Base-by-base conservation (phyloP, 352 stramenopile genomes). In the Bremia lactucae region DNA sequence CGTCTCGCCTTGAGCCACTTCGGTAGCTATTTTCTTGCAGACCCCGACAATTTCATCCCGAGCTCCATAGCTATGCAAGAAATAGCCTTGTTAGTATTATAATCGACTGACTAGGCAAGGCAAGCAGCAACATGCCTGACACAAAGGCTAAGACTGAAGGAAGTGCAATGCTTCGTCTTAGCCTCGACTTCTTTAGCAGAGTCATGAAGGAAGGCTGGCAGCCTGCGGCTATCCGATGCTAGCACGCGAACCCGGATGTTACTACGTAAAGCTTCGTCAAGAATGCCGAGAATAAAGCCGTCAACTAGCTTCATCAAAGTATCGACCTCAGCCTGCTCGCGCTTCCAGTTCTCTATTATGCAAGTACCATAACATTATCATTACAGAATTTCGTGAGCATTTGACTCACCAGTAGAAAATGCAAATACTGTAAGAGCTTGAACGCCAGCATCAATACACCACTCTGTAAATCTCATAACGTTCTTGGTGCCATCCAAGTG, bases 381-480 rank as follows among this genome's bases (percentile, higher is more conserved):
- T 0, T 38, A 35, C 3, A 44, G 14, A 36, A 6, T 1, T 22
- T 23, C n/a, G 19, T 19, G 40, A 42, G 14, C 28, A 21, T 18
- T 8, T 18, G 13, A 50, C 51, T 43, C 44, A 83, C 71, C 87
- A 0, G 90, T 97, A 6, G 85, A 97, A 61, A 98, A 98, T 5
- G 84, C 92, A 49, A 94, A 98, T 6, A 97, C 65, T 3, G 93
- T 98, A 16, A 98, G 68, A 24, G 90, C 73, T 36, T 91, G 53
- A 28, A 98, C 62, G 18, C 77, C 82, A 2, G 72, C 60, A n/a
- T 87, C 81, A 14, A 97, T 88, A 55, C 95, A 98, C 95, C 95
- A 98, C 44, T 97, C 86, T 14, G 86, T 83, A 62, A 98, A 97
- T 29, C 95, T 71, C 20, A 96, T 87, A n/a, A 98, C 68, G 44